Base-by-base conservation (phyloP, 1,284 basidiomycete genomes). In the Austroboletus niveus region DNA sequence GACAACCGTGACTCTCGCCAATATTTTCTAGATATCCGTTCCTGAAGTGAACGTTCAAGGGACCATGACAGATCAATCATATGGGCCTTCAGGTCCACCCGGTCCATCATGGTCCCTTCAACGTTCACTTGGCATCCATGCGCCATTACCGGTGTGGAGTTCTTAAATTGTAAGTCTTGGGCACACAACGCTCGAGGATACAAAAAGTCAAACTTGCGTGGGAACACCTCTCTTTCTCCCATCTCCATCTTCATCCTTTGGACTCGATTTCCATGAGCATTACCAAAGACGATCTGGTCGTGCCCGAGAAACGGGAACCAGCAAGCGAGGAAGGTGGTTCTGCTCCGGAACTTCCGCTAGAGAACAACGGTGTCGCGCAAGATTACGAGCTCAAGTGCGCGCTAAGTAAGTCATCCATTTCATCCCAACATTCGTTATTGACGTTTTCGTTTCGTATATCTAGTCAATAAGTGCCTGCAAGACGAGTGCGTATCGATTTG, bases 381-480 rank as follows among this genome's bases (percentile, higher is more conserved):
- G 63, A 65, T 39, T 65, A 65, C 20, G 63, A 69, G 35, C 63
- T 69, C 49, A 65, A 65, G 43, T 65, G 65, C 29, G 54, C 51
- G 14, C 59, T 65, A 22, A 46, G 66, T 65, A 36, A 60, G 63
- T 54, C 11, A 3, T 11, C 42, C 27, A 14, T 20, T 24, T 44
- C 17, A 24, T 15, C 8, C 22, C 8, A 24, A 24, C 17, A 29
- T n/a, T 11, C 5, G 34, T 43, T 17, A 5, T 24, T 24, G 22
- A 24, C 1, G 3, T 24, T 54, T 14, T 54, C 10, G 2, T 41
- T 20, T 29, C 40, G 3, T 47, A 11, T 11, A 14, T 36, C 30
- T 22, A 78, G 77, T 78, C 55, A 78, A 78, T 57, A 66, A 70
- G 54, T 76, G 75, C 57, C 54, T 78, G 59, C 75, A 78, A 59